Evolutionary conservation across 1,284 basidiomycete genomes (phyloP), one percentile per base, ranked within the genome.

Genomic region (Bondarzewia mesenterica): DNA sequence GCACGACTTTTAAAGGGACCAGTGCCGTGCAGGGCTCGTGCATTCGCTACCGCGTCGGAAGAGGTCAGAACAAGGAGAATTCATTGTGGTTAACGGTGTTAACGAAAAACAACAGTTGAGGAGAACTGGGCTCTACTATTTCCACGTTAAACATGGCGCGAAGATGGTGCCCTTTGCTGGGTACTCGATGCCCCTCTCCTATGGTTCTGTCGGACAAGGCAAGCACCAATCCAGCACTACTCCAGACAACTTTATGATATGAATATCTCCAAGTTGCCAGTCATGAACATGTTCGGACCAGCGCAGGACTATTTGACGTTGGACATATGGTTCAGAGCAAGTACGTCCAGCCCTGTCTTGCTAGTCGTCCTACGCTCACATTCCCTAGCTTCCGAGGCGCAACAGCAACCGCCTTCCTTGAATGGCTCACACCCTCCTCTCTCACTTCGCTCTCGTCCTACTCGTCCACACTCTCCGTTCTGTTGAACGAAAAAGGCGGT

Each of bases 131-230:
- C 72, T 99, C 25, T 93, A 96, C 60, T 89, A 95, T 59, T 95
- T 95, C 63, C 94, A 99, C 64, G 66, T 91, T 50, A 62, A 78
- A 55, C 75, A 93, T 62, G 85, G 80, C 35, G 96, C 85, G 15
- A 96, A 96, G 69, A 94, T 99, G 89, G 93, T 98, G 1, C 87
- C 91, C 0, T 99, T 98, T 63, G 94, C 92, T 1, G 95, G 95
- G 4, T 98, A 84, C 66, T 80, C 82, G 12, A 99, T 99, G 95
- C 95, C 95, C 1, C 74, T 99, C 46, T 71, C 78, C 4, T 99
- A 97, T 61, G 86, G 82, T 15, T 75, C 77, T 47, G 78, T 90
- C 44, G 90, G 91, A 2, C 89, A 93, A 73, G 80, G 92, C 88
- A 50, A 53, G 74, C 52, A 29, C 22, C n/a, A n/a, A n/a, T n/a